Evolutionary conservation across 179 eudicot genomes (phyloP), one percentile per base, ranked within the genome.

Genomic region (Heliamphora pulchella): DNA sequence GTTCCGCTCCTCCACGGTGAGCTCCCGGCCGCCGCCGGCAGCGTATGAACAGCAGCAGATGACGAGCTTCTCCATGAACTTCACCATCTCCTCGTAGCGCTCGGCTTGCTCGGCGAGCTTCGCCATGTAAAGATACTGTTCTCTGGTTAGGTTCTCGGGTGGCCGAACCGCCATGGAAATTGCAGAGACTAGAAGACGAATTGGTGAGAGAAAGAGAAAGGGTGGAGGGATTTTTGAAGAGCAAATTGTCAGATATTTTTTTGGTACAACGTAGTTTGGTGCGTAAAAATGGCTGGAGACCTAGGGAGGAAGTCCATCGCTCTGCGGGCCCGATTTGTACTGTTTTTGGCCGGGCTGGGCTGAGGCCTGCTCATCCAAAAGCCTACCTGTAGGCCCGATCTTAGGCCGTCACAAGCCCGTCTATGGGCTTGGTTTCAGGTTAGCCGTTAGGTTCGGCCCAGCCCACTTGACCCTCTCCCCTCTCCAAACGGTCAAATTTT

Each of bases 1-100:
- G 79, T 88, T 88, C 3, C 90, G 81, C 75, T 88, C 90, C 79
- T 88, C 90, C 50, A 88, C 82, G 20, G 88, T 82, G 39, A 86
- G 86, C 77, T 88, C 90, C 8, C 46, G 66, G 44, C 48, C 71
- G 47, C 75, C 44, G 4, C 59, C 0, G 47, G 74, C 5, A 31
- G 80, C 31, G 31, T 31, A 31, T 31, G 31, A 31, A 31, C 31
- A 31, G 31, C 31, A 66, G 48, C 50, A 48, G 22, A 41, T 4
- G 48, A 75, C 78, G 47, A 87, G 85, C 69, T 83, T 87, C 81
- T 87, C 90, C 90, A 87, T 86, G 90, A 78, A 87, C 4, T 77
- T 79, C 1, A 86, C 87, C 90, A 88, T 88, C 72, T 88, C 90
- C 57, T 88, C 90, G 87, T 88, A 88, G 13, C 31, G 31, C 31